Base-by-base conservation (phyloP, 1,139 yeast genomes). In the Candida tropicalis region DNA sequence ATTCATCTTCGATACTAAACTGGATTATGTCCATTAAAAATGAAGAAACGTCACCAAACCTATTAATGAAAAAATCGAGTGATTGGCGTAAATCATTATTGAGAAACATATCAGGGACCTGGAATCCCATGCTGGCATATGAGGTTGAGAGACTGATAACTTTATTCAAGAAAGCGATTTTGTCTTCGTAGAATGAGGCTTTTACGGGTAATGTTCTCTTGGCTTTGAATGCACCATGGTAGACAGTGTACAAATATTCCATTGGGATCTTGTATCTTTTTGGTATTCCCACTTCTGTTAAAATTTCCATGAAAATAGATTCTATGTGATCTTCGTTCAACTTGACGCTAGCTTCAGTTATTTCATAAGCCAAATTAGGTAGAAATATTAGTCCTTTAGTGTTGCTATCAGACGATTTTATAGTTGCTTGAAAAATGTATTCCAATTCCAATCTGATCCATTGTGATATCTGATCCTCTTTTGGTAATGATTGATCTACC, bases 91-190 rank as follows among this genome's bases (percentile, higher is more conserved):
- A 48, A 42, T 75, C 69, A 47, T 68, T 66, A 43, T 71, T 66
- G 28, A 72, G 53, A 48, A 83, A 82, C 82, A 84, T 77, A 46
- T 82, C 90, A 3, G 85, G 82, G 8, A 83, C 77, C 58, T 83
- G 89, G 56, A 87, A 81, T 28, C 85, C 65, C 28, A 87, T 82
- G 27, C 83, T 71, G 0, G 89, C 89, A 61, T 84, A 88, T 17
- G 87, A 82, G 12, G 85, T 70, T 11, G 82, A 63, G 38, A 84
- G 68, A 40, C 82, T 64, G 39, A 79, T 71, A 24, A 81, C 66
- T 46, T 81, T 81, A 42, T 71, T 68, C 41, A 82, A 62, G 3
- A 81, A 53, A 3, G 58, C 59, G 1, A 58, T 37, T 52, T 81
- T 79, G 13, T 59, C 55, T 2, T 64, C 66, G 45, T 66, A 68